Conservation (phyloP, 2,329 filamentous ascomycete species). For the Sporothrix protearum region DNA sequence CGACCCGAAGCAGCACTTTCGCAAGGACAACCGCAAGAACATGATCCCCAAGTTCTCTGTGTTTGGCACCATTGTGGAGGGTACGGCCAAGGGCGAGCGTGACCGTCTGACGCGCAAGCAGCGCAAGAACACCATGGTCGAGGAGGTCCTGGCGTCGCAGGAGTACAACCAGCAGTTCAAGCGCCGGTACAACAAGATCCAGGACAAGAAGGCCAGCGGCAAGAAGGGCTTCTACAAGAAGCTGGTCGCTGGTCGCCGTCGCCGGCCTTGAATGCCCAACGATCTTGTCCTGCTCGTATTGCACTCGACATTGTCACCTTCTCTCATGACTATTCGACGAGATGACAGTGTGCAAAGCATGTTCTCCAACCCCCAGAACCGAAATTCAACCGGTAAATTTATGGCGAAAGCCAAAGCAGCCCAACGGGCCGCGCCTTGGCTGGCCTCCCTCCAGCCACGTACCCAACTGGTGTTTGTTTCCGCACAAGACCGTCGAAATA, state of each 20-base stretch:
- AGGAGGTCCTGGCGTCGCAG: constrained; percentile 73
- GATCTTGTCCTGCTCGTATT: background rate
- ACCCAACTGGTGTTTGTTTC: background rate
- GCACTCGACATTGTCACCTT: background rate
- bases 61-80: constrained; percentile 82
- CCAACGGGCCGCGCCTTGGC: constrained; percentile 15
- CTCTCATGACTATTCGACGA: background rate
- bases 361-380: background rate
- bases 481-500: background rate
- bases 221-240: constrained; percentile 88
- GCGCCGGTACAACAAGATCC: constrained; percentile 82
- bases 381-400: background rate
- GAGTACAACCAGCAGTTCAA: constrained; percentile 69
- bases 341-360: background rate
- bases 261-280: constrained; percentile 25
- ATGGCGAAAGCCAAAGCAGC: constrained; percentile 1
- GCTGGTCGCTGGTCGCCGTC: constrained; percentile 50
- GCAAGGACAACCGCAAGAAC: constrained; percentile 72
- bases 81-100: constrained; percentile 82
- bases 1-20: constrained; percentile 86
- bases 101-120: constrained; percentile 81
- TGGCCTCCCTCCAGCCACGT: background rate
- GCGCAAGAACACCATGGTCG: constrained; percentile 78
- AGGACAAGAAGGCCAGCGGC: constrained; percentile 76
- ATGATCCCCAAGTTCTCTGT: constrained; percentile 79